Evolutionary conservation across 140 eudicot species (phyloP).

Genomic region (Anethum foeniculum): DNA sequence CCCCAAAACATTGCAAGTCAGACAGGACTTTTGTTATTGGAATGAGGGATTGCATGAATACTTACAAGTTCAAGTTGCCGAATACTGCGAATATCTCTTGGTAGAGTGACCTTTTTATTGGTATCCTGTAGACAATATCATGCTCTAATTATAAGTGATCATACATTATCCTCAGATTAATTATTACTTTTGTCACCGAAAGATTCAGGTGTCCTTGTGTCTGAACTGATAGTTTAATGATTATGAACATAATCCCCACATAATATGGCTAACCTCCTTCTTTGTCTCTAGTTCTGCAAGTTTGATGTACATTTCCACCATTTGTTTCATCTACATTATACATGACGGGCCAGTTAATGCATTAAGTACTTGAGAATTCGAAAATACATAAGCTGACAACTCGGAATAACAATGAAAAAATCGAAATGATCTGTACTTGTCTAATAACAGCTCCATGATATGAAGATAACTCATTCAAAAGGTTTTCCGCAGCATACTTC

Average conservation of each 20-base stretch:
- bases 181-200: neutral
- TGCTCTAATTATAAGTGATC: constrained; percentile 13
- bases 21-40: neutral
- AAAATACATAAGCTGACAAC: neutral
- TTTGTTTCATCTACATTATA: constrained; percentile 68
- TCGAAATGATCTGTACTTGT: constrained; percentile 41
- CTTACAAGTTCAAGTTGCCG: constrained; percentile 89
- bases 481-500: constrained; percentile 89
- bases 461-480: constrained; percentile 61
- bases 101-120: constrained; percentile 63
- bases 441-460: constrained; percentile 69
- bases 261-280: constrained; percentile 55
- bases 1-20: neutral
- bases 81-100: constrained; percentile 87
- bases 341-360: neutral
- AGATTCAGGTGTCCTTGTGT: neutral
- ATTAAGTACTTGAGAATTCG: neutral
- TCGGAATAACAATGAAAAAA: neutral
- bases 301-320: constrained; percentile 89
- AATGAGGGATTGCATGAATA: neutral
- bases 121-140: constrained; percentile 58
- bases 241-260: neutral
- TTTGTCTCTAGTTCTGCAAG: constrained; percentile 95
- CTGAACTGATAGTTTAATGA: constrained; percentile 3
- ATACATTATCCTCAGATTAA: neutral